Conservation (phyloP, 805 yeast genomes). For the Kuraishia borneana region DNA sequence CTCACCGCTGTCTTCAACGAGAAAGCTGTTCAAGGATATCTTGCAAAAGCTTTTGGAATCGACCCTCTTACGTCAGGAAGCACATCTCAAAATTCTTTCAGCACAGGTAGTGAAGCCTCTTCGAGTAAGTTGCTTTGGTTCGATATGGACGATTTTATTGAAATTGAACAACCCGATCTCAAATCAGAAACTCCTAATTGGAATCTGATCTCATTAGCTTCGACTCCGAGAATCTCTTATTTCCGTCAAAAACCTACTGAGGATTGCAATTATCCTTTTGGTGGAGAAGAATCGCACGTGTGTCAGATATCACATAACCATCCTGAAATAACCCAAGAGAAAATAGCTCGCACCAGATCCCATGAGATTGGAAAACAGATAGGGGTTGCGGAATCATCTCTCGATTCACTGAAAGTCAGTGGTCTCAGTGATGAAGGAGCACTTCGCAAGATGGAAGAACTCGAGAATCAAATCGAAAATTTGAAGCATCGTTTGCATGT, state of each 20-base stretch:
- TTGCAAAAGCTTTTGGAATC: slow-evolving; percentile 22
- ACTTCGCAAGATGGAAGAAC: neutral
- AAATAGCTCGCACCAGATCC: slow-evolving; percentile 28
- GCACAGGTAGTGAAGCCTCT: neutral
- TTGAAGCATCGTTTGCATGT: slow-evolving; percentile 10
- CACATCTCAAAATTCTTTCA: slow-evolving; percentile 9
- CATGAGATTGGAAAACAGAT: slow-evolving; percentile 28
- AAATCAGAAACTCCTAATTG: slow-evolving; percentile 28
- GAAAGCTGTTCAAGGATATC: slow-evolving; percentile 29
- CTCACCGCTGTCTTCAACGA: slow-evolving; percentile 56
- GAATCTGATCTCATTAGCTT: slow-evolving; percentile 37
- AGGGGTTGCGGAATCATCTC: slow-evolving; percentile 14
- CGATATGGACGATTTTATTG: slow-evolving; percentile 67
- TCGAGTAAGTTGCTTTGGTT: slow-evolving; percentile 39
- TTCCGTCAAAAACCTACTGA: slow-evolving; percentile 36
- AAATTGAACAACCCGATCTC: slow-evolving; percentile 41
- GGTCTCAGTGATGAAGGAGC: slow-evolving; percentile 5
- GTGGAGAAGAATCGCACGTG: slow-evolving; percentile 49
- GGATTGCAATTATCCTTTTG: slow-evolving; percentile 45
- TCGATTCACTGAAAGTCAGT: slow-evolving; percentile 11
- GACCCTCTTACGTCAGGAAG: slow-evolving; percentile 8
- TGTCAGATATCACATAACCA: slow-evolving; percentile 48
- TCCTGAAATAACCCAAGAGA: slow-evolving; percentile 44
- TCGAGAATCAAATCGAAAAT: neutral
- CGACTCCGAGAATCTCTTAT: slow-evolving; percentile 54